Percentiles rank a stretch among this genome's conserved stretches.
These are phyloP conservation scores for Colletotrichum sp. DNA, from an alignment of 2,329 filamentous ascomycete genomes.

Conservation along the genomic window DNA sequence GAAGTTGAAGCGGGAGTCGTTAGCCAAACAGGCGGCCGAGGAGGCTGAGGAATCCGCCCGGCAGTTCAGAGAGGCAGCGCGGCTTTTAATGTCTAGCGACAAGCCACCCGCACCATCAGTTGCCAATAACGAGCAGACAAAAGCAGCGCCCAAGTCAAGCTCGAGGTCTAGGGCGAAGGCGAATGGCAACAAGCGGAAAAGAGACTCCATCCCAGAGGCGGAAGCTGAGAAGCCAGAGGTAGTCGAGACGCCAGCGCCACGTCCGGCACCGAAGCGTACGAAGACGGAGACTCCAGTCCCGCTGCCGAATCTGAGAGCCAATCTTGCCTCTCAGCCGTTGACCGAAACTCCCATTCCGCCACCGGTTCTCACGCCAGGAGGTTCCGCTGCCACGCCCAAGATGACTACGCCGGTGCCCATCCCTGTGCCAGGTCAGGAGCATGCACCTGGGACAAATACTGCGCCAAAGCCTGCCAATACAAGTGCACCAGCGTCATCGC, in stretches of 20 bases:
- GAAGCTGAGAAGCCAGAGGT: conserved; percentile 32
- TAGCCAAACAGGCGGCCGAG: conserved; percentile 66
- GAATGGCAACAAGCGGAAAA: conserved; percentile 50
- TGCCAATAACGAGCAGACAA: conserved; percentile 33
- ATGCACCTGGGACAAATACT: background rate
- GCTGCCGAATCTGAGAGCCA: conserved; percentile 44
- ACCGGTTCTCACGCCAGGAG: conserved; percentile 37
- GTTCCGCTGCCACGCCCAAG: conserved; percentile 22
- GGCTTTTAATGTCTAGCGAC: conserved; percentile 44
- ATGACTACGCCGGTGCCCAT: conserved; percentile 38
- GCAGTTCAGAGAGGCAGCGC: conserved; percentile 55
- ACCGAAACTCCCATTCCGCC: conserved; percentile 21
- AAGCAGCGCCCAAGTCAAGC: conserved; percentile 32
- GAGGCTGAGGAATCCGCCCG: conserved; percentile 64
- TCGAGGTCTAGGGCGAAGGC: conserved; percentile 27
- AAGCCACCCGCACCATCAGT: conserved; percentile 19
- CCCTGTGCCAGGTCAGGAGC: conserved; percentile 23
- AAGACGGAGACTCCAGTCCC: conserved; percentile 65
- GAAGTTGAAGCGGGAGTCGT: conserved; percentile 71
- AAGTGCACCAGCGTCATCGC: conserved; percentile 12
- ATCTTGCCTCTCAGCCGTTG: conserved; percentile 21
- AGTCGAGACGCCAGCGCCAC: conserved; percentile 28
- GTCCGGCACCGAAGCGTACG: conserved; percentile 53
- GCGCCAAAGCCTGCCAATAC: conserved; percentile 2
- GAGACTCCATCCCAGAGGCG: conserved; percentile 39